Base-by-base conservation (phyloP, 129 eudicot species). In the Solidago caesia region DNA sequence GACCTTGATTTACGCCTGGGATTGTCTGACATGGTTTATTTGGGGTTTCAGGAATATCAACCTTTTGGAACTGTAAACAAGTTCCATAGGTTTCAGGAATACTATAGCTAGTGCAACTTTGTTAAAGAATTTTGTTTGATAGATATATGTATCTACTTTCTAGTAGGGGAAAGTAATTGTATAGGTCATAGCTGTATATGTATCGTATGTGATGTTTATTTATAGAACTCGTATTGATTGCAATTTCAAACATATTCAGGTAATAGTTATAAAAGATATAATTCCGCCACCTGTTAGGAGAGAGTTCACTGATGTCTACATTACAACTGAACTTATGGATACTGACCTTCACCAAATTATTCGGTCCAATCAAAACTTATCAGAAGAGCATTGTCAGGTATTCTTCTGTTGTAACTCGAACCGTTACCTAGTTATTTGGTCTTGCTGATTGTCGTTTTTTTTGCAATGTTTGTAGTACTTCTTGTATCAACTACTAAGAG, bases 381-480 rank as follows among this genome's bases (percentile, higher is more conserved):
- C 98, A 7, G 96, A 89, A 79, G 92, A 87, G 82, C 98, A 92
- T 78, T 87, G 96, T 68, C 98, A 92, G 98, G 98, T 92, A 57
- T 47, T 43, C 3, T 77, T 67, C 8, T 33, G 2, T 33, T 4
- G 47, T 15, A 39, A 48, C 59, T 68, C 49, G 14, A 12, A 51
- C 60, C 1, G 49, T 11, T 12, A 62, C 29, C 12, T 42, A 27
- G 6, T 26, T 15, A 26, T 56, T 56, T 45, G n/a, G 68, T 29
- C 52, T 77, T 5, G 42, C 73, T 69, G 14, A 67, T 66, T 48
- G 25, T 39, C 74, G 68, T 53, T 0, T 75, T 21, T 70, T 63
- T 13, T 12, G 21, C 63, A 33, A 48, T 45, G 53, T 72, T 71
- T 84, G 80, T 88, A 89, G 97, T 92, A 92, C 86, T 92, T 92